Base-by-base conservation (phyloP, 768 basidiomycete species). In the Collybia mongolica region DNA sequence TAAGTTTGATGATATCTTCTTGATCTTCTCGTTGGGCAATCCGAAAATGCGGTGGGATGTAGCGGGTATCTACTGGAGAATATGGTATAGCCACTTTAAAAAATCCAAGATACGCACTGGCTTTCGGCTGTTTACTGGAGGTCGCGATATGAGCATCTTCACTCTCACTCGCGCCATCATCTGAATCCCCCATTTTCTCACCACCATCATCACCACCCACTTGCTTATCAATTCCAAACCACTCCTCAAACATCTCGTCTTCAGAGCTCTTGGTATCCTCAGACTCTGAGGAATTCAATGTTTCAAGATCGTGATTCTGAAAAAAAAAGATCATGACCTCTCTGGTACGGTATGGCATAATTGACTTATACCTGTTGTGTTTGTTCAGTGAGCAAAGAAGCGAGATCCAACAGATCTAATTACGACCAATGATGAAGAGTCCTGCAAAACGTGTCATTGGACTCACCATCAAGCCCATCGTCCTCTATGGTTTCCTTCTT, bases 381-480 rank as follows among this genome's bases (percentile, higher is more conserved):
- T 47, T 17, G 62, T 37, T 20, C 52, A 47, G 26, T 56, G 20
- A 6, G 55, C 37, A 77, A 56, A 14, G 71, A 71, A 54, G 79
- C 69, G 50, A 81, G 79, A 52, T 80, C 74, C 53, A 85, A 65
- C 18, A 87, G 68, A 55, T 85, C 83, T 85, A 49, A 39, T 17
- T 5, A 9, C 2, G 28, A 44, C 39, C 17, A 45, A 32, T 14
- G 18, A 29, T 49, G 41, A 49, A 23, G 7, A 9, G 42, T 17
- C 22, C 37, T 26, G 6, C 35, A 36, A 9, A 17, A 32, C 11
- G 9, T 47, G 3, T 38, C 48, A 23, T 11, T 9, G 48, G 2
- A 65, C 76, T 22, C 61, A 93, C 95, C 95, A 59, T 87, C 90
- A 14, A 97, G 70, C 3, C 93, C 94, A 66, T 98, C 95, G 1